phyloP scores from a whole-genome alignment of 495 filamentous ascomycete species.

The Tricharina praecox region DNA sequence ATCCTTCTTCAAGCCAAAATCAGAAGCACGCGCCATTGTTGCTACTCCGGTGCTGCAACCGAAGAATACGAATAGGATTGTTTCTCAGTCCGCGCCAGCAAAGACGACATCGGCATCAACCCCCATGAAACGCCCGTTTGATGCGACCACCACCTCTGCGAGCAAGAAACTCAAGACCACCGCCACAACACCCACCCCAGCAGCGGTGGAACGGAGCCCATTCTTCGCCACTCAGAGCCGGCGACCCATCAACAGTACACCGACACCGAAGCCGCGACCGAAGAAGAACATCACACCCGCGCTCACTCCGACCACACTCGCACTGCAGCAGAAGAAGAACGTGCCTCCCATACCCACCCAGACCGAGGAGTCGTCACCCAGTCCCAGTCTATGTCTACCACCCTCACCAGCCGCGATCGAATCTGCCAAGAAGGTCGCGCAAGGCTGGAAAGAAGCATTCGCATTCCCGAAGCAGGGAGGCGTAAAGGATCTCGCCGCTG shows the following conservation, averaged over 20 bases:
- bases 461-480: background rate
- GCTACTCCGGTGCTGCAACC: constrained; percentile 9
- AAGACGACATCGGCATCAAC: constrained; percentile 7
- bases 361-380: too few relatives aligned
- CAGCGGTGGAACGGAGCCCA: constrained; percentile 15
- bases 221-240: constrained; percentile 14
- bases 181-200: constrained; percentile 3
- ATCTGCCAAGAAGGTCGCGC: background rate
- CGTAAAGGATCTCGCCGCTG: background rate
- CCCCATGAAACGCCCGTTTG: constrained; percentile 11
- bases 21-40: constrained; percentile 9
- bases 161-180: background rate
- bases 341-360: too few relatives aligned
- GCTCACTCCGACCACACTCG: too few relatives aligned
- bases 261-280: background rate
- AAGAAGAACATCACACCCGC: too few relatives aligned
- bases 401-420: too few relatives aligned
- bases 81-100: background rate
- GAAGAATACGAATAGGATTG: background rate
- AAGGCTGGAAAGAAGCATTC: constrained; percentile 6
- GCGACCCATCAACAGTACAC: background rate
- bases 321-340: too few relatives aligned
- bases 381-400: too few relatives aligned
- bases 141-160: background rate
- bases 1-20: constrained; percentile 5